Evolutionary conservation across 352 stramenopile genomes (phyloP).

Genomic region (Phytopythium vexans): DNA sequence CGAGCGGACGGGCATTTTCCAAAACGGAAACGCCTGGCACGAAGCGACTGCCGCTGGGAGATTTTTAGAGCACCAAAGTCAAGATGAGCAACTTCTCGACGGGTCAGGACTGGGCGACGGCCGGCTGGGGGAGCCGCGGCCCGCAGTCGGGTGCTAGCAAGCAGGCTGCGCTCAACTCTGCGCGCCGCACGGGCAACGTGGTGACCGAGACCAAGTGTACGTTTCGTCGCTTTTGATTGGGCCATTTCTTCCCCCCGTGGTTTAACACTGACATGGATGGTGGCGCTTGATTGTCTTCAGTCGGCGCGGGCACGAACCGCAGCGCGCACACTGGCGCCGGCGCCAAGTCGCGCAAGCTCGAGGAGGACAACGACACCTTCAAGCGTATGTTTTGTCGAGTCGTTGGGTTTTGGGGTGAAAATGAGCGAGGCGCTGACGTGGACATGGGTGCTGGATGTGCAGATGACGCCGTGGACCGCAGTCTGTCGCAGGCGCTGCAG

Average conservation of each 20-base stretch:
- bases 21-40: constrained; percentile 9
- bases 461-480: constrained; percentile 81
- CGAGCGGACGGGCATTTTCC: constrained; percentile 15
- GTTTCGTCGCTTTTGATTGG: constrained; percentile 6
- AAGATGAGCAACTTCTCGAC: constrained; percentile 65
- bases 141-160: constrained; percentile 55
- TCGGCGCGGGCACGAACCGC: constrained; percentile 80
- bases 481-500: constrained; percentile 90
- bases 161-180: constrained; percentile 67
- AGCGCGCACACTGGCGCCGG: constrained; percentile 70
- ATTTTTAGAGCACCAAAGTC: constrained; percentile 1
- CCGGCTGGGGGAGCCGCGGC: constrained; percentile 74
- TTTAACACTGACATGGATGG: not conserved
- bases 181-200: constrained; percentile 66
- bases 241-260: too few relatives aligned
- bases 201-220: constrained; percentile 73
- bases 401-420: not conserved
- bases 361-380: constrained; percentile 89
- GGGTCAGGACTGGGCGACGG: constrained; percentile 75
- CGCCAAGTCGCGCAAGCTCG: constrained; percentile 89
- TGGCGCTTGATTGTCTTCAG: constrained; percentile 16
- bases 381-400: constrained; percentile 54
- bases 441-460: not conserved
- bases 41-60: not conserved
- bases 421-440: not conserved